These are phyloP conservation scores for Monosporascus sp. DNA, from an alignment of 2,329 filamentous ascomycete species.

Conservation along the genomic window DNA sequence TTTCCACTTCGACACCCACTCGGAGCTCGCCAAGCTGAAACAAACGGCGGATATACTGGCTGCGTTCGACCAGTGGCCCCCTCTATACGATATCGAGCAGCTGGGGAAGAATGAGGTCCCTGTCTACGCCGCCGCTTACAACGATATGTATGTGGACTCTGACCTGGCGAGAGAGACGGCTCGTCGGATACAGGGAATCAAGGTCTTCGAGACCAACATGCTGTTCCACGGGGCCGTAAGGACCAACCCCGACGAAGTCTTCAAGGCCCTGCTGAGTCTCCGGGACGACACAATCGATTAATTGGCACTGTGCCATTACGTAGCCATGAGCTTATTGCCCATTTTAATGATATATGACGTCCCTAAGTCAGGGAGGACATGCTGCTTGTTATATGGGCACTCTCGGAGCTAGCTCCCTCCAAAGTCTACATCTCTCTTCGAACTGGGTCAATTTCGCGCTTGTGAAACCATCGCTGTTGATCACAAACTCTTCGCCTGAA, in stretches of 20 bases:
- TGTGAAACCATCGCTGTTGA: slow-evolving; percentile 39
- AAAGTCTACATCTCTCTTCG: slow-evolving; percentile 46
- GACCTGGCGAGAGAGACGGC: slow-evolving; percentile 70
- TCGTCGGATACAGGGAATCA: slow-evolving; percentile 65
- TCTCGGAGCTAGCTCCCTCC: slow-evolving; percentile 38
- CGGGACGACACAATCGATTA: slow-evolving; percentile 63
- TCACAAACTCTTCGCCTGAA: slow-evolving; percentile 43
- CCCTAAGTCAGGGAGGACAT: too few relatives aligned
- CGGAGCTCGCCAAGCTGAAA: slow-evolving; percentile 65
- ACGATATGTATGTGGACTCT: slow-evolving; percentile 91
- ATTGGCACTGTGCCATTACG: neutral
- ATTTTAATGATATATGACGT: neutral
- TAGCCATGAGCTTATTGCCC: neutral
- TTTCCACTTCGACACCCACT: slow-evolving; percentile 76
- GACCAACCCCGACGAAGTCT: slow-evolving; percentile 66
- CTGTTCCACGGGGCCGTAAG: slow-evolving; percentile 84
- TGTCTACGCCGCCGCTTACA: slow-evolving; percentile 78
- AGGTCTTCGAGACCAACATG: slow-evolving; percentile 77
- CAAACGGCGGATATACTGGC: slow-evolving; percentile 69
- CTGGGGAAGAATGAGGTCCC: slow-evolving; percentile 74
- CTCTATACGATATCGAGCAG: slow-evolving; percentile 69
- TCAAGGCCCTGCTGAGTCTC: slow-evolving; percentile 69
- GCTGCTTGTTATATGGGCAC: slow-evolving; percentile 36
- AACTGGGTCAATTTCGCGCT: slow-evolving; percentile 33
- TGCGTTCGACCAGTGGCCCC: slow-evolving; percentile 61